Conservation (phyloP, 1,284 basidiomycete species). For the Trichosporon sp. region DNA sequence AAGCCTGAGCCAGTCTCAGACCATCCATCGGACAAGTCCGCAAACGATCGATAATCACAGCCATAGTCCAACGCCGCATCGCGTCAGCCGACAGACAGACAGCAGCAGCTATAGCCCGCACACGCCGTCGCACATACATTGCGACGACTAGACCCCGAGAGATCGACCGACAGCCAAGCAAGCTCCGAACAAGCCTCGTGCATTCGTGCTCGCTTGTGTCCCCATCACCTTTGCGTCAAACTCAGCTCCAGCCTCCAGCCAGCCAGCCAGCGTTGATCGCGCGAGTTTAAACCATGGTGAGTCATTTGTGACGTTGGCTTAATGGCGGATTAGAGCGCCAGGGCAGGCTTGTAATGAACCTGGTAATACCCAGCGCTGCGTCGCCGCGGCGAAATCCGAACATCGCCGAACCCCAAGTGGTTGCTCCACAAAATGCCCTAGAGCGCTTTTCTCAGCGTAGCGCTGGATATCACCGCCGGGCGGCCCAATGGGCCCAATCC, state of each 20-base stretch:
- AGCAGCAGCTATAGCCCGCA: not conserved
- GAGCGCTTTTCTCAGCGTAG: not conserved
- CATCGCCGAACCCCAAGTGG: conserved; percentile 5
- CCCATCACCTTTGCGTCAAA: not conserved
- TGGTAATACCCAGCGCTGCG: not conserved
- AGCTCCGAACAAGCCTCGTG: not conserved
- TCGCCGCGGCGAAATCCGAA: conserved; percentile 2
- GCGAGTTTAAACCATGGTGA: not conserved
- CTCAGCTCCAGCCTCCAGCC: not conserved
- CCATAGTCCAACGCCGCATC: not conserved
- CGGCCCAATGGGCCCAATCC: not conserved
- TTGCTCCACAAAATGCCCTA: conserved; percentile 3
- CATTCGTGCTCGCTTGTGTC: not conserved
- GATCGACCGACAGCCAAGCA: no score
- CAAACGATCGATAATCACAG: not conserved
- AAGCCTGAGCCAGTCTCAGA: not conserved
- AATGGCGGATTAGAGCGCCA: not conserved
- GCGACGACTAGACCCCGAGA: not conserved
- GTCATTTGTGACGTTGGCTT: not conserved
- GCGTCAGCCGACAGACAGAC: not conserved
- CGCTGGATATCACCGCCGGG: conserved; percentile 1
- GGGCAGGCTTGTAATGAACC: not conserved
- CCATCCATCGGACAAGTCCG: conserved; percentile 1
- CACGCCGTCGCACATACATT: not conserved
- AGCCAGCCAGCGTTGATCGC: not conserved